Conservation (phyloP, 1,284 basidiomycete species). For the Austroboletus novae-zelandiae region DNA sequence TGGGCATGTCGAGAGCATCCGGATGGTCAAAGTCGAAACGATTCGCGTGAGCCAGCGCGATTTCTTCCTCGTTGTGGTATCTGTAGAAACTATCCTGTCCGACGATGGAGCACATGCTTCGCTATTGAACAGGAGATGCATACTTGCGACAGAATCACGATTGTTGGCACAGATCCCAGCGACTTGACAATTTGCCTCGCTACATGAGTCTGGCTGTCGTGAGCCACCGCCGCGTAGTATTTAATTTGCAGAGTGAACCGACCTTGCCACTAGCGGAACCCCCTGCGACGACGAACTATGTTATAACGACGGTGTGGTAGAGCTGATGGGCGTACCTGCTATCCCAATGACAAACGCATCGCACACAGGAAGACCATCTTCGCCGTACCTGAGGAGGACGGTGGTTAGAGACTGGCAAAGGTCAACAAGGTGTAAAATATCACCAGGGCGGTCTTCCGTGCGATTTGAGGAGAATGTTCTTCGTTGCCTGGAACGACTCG, state of each 20-base stretch:
- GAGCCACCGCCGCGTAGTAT: conserved; percentile 8
- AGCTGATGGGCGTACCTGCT: conserved; percentile 64
- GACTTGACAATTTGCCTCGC: conserved; percentile 82
- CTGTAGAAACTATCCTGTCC: conserved; percentile 93
- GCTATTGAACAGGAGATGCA: conserved; percentile 4
- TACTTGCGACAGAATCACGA: conserved; percentile 86
- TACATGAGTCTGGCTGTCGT: conserved; percentile 74
- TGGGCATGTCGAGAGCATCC: conserved; percentile 86
- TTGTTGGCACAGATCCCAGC: conserved; percentile 82
- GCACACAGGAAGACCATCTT: conserved; percentile 64
- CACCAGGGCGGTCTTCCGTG: conserved; percentile 83
- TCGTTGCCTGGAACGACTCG: conserved; percentile 35
- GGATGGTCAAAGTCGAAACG: conserved; percentile 93
- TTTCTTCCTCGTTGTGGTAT: conserved; percentile 73
- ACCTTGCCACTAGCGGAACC: conserved; percentile 96
- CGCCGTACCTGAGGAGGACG: conserved; percentile 58
- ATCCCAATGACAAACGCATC: conserved; percentile 93
- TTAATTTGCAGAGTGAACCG: conserved; percentile 12
- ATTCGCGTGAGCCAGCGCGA: conserved; percentile 80
- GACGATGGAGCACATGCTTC: background rate
- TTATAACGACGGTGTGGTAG: conserved; percentile 29
- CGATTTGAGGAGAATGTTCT: conserved; percentile 81
- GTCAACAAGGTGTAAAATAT: conserved; percentile 8
- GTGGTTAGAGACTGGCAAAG: conserved; percentile 9
- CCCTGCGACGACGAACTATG: conserved; percentile 42